A percentile compares a stretch with the other conserved stretches of the same genome.
Conservation (phyloP, 2,329 filamentous ascomycete genomes). For the Apiospora rasikravindrae region DNA sequence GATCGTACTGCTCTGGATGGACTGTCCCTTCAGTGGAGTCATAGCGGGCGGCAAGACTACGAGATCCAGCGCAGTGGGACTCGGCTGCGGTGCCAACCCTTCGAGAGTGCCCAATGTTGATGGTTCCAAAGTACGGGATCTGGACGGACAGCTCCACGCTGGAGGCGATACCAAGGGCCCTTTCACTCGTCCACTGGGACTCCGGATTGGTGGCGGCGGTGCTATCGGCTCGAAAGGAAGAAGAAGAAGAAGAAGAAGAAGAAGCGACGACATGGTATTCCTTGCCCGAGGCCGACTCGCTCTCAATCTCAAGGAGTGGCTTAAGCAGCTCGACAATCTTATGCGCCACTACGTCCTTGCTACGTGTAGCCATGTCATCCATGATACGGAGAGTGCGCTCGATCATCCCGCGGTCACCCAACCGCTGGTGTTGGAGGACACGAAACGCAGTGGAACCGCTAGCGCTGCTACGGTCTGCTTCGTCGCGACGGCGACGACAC, state of each 20-base stretch:
- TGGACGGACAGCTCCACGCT: slow-evolving; percentile 40
- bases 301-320: slow-evolving; percentile 37
- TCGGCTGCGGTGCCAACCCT: too few species aligned
- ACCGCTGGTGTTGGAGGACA: slow-evolving; percentile 19
- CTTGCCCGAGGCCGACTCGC: slow-evolving; percentile 36
- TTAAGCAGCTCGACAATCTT: slow-evolving; percentile 37
- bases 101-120: slow-evolving; percentile 31
- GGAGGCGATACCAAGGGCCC: slow-evolving; percentile 18
- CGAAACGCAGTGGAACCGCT: slow-evolving; percentile 27
- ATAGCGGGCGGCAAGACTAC: background rate
- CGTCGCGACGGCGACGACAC: slow-evolving; percentile 21
- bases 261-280: slow-evolving; percentile 30
- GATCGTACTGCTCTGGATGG: background rate
- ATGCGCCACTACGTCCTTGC: slow-evolving; percentile 36
- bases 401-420: slow-evolving; percentile 19
- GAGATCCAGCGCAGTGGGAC: background rate
- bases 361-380: slow-evolving; percentile 29
- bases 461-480: slow-evolving; percentile 2
- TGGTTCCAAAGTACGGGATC: slow-evolving; percentile 49
- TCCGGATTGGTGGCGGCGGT: slow-evolving; percentile 17
- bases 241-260: background rate
- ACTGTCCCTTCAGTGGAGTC: background rate
- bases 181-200: background rate
- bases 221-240: too few species aligned
- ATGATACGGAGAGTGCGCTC: slow-evolving; percentile 21